These are phyloP conservation scores for Gossypium turneri DNA, from an alignment of 345 rosid species.

Conservation along the genomic window DNA sequence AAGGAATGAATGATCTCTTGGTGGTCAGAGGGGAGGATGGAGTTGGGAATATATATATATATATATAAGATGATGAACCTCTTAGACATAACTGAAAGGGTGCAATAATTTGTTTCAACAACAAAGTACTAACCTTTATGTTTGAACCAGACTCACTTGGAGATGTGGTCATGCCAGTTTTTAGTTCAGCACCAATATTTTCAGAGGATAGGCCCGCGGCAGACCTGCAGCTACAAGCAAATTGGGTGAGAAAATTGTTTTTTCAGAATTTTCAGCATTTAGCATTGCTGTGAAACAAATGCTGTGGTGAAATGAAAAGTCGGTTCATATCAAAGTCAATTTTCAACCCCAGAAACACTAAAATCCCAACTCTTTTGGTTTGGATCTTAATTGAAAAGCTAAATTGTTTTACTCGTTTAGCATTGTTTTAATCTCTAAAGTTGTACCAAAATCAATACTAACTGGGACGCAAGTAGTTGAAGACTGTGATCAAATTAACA, in stretches of 20 bases:
- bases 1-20: background rate
- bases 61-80: background rate
- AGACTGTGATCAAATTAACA: too few relatives aligned
- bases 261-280: too few relatives aligned
- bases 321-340: background rate
- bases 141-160: conserved; percentile 43
- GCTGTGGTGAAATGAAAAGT: background rate
- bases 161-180: conserved; percentile 34
- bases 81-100: background rate
- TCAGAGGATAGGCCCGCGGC: conserved; percentile 51
- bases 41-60: background rate
- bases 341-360: background rate
- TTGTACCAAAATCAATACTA: too few relatives aligned
- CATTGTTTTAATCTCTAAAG: too few relatives aligned
- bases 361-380: background rate
- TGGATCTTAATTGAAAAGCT: background rate
- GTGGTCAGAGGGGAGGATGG: too few relatives aligned
- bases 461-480: too few relatives aligned
- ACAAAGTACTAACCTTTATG: conserved; percentile 40
- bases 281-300: background rate
- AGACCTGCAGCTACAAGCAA: conserved; percentile 61
- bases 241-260: background rate
- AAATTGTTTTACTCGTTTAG: too few relatives aligned
- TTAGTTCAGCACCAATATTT: conserved; percentile 38
- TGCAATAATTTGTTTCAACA: background rate